Base-by-base conservation (phyloP, 2,329 filamentous ascomycete species). In the Penicillium aurantiogriseum region DNA sequence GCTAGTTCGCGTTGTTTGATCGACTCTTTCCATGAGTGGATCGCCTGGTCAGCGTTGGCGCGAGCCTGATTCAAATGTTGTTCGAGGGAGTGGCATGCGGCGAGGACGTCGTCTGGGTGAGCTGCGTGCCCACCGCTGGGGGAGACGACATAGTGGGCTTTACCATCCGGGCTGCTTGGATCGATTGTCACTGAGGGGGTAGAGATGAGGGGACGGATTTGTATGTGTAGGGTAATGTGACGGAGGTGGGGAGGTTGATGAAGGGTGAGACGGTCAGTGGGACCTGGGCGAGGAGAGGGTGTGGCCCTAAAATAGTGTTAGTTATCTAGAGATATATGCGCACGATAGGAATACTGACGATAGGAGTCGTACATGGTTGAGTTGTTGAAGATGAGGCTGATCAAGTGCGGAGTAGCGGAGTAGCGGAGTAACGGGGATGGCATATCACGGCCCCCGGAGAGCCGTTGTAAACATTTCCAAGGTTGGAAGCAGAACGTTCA, bases 211-310 rank as follows among this genome's bases (percentile, higher is more conserved):
- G 91, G 71, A 97, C 88, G 11, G 87, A 84, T 72, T 92, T 93
- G 83, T 97, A 97, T 66, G 91, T 96, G 80, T 97, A 97, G 25
- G 94, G 93, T 8, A 99, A 85, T 0, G 92, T 96, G 21, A 92
- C 90, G 27, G 93, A 89, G 31, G 90, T 88, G 11, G 94, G 94
- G 33, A 99, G 88, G 59, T 88, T 89, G 68, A 97, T 86, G 79
- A 97, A 97, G 27, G 94, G 94, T 3, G 93, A 97, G 44, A 97
- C 92, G 49, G 92, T 95, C 54, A 99, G 80, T 31, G 94, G 92
- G 40, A 97, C 87, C 78, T 99, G 94, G 64, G 92, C 90, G 46
- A 99, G 86, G 63, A 97, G 85, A 17, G 89, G 90, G 77, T 97
- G 92, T 17, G 91, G 87, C 64, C 84, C 89, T 91, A 61, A 13